These are phyloP conservation scores for Oldenlandia corymbosa DNA, from an alignment of 257 asterid genomes.

Conservation along the genomic window DNA sequence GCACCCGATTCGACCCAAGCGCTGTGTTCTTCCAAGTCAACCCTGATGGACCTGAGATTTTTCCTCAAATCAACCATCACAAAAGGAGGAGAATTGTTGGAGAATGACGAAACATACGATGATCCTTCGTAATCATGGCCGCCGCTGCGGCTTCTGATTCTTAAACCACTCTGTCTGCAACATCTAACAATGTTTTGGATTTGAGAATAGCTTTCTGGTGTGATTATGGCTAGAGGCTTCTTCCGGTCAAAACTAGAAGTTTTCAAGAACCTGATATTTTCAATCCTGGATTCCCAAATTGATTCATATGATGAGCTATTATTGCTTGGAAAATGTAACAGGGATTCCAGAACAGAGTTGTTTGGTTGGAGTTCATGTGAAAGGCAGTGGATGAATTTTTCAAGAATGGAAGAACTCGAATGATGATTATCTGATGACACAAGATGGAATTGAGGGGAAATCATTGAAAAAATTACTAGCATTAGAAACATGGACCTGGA, in stretches of 20 bases:
- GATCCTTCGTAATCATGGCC: constrained; percentile 26
- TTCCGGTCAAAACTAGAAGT: constrained; percentile 16
- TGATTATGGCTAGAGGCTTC: constrained; percentile 32
- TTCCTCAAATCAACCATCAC: constrained; percentile 11
- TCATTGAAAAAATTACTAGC: no score
- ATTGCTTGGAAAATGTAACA: constrained; percentile 25
- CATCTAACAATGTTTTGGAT: constrained; percentile 36
- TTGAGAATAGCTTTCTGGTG: constrained; percentile 29
- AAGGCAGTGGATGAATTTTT: constrained; percentile 3
- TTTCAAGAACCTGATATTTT: constrained; percentile 43
- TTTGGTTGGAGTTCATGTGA: neutral
- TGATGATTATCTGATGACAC: neutral
- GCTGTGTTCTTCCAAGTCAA: constrained; percentile 30
- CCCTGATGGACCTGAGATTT: constrained; percentile 34
- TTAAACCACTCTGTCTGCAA: constrained; percentile 20
- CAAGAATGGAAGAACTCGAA: neutral
- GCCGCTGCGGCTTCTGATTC: constrained; percentile 43
- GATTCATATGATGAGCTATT: constrained; percentile 21
- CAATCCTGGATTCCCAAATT: constrained; percentile 32
- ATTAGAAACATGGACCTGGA: neutral
- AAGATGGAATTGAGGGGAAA: no score
- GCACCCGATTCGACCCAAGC: constrained; percentile 62
- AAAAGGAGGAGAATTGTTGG: constrained; percentile 21
- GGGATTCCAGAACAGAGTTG: neutral
- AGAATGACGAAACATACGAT: constrained; percentile 14